phyloP scores from a whole-genome alignment of 768 basidiomycete species.

The Podaxis mareebaensis region DNA sequence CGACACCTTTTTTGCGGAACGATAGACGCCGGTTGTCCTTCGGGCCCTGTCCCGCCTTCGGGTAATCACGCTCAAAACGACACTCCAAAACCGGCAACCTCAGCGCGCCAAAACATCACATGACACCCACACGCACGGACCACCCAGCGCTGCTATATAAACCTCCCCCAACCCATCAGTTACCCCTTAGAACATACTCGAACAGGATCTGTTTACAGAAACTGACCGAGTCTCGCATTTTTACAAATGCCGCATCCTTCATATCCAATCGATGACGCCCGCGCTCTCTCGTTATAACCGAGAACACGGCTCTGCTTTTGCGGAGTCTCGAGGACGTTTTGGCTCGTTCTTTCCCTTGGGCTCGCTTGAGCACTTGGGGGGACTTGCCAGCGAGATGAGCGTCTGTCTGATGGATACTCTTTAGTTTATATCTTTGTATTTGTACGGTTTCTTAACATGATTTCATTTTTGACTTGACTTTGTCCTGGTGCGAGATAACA shows the following conservation, averaged over 20 bases:
- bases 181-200: slow-evolving; percentile 71
- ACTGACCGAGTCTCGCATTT: slow-evolving; percentile 82
- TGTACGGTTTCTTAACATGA: too few species aligned
- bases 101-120: background rate
- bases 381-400: slow-evolving; percentile 54
- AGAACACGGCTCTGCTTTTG: slow-evolving; percentile 51
- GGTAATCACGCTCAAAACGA: too few species aligned
- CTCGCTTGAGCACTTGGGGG: slow-evolving; percentile 31
- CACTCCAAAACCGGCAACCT: too few species aligned
- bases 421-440: background rate
- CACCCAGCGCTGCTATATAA: slow-evolving; percentile 28
- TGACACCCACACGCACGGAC: slow-evolving; percentile 29
- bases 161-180: slow-evolving; percentile 12
- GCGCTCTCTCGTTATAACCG: slow-evolving; percentile 65
- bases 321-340: slow-evolving; percentile 65
- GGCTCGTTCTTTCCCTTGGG: slow-evolving; percentile 32
- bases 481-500: too few species aligned
- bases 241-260: slow-evolving; percentile 74
- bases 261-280: slow-evolving; percentile 70
- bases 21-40: too few species aligned
- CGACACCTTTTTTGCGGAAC: too few species aligned
- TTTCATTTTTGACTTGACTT: too few species aligned
- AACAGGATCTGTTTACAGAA: slow-evolving; percentile 83
- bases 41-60: too few species aligned
- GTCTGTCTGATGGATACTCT: slow-evolving; percentile 62